Evolutionary conservation across 495 filamentous ascomycete species (phyloP).

Genomic region (Lasiosphaeris hirsuta): DNA sequence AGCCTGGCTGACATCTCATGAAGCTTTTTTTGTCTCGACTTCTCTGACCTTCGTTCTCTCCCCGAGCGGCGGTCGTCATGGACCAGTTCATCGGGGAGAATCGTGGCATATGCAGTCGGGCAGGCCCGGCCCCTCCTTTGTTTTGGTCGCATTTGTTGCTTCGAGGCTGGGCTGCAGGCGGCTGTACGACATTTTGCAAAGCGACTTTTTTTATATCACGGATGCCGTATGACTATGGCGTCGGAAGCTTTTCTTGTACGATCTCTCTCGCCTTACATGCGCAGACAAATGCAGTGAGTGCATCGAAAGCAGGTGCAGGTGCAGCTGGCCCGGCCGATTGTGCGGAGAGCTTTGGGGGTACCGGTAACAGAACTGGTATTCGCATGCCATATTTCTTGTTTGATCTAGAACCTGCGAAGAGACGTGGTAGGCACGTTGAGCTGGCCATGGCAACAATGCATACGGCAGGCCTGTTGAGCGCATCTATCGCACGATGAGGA

Average conservation of each 20-base stretch:
- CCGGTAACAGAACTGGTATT: too few species aligned
- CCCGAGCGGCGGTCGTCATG: too few species aligned
- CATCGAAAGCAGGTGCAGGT: conserved; percentile 1
- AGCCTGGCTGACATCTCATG: background rate
- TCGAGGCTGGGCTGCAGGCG: conserved; percentile 7
- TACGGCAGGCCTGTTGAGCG: too few species aligned
- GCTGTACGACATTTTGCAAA: conserved; percentile 6
- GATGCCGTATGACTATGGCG: background rate
- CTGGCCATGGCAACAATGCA: too few species aligned
- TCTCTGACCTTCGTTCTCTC: too few species aligned
- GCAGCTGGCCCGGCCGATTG: background rate
- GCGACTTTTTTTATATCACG: background rate
- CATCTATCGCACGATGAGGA: too few species aligned
- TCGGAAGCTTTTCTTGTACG: conserved; percentile 5
- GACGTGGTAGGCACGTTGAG: too few species aligned
- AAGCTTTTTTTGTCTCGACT: background rate
- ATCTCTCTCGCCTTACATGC: conserved; percentile 5
- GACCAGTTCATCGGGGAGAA: background rate
- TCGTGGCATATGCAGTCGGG: conserved; percentile 8
- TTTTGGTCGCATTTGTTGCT: background rate
- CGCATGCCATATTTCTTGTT: too few species aligned
- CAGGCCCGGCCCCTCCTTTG: background rate
- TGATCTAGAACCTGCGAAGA: too few species aligned
- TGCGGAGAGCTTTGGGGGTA: background rate
- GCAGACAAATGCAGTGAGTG: conserved; percentile 4